Percentiles rank a stretch among this genome's conserved stretches.
Evolutionary conservation across 2,329 filamentous ascomycete genomes (phyloP).

Genomic region (Ophiosphaerella korrae): DNA sequence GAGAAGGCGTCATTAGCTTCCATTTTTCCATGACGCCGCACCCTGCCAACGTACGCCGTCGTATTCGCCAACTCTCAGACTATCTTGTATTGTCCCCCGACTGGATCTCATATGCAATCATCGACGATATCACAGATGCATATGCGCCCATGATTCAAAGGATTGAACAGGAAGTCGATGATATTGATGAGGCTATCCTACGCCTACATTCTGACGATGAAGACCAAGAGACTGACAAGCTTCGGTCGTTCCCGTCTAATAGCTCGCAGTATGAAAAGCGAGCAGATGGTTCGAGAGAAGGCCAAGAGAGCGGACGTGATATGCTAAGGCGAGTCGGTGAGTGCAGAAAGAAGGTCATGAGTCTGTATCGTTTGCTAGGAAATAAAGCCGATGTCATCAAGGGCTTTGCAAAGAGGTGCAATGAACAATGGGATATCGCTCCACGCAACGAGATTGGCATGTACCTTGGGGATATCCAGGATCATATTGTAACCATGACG

Average conservation of each 20-base stretch:
- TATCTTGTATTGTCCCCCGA: slow-evolving; percentile 92
- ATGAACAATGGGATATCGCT: slow-evolving; percentile 96
- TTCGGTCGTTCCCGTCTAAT: slow-evolving; percentile 29
- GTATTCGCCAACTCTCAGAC: slow-evolving; percentile 91
- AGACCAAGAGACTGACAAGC: slow-evolving; percentile 36
- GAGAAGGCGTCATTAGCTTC: slow-evolving; percentile 93
- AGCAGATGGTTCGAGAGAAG: slow-evolving; percentile 50
- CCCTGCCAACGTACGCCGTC: slow-evolving; percentile 90
- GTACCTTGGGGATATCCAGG: slow-evolving; percentile 96
- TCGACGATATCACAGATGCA: slow-evolving; percentile 97
- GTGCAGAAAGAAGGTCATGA: slow-evolving; percentile 97
- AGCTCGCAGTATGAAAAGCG: slow-evolving; percentile 43
- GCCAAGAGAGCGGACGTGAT: slow-evolving; percentile 63
- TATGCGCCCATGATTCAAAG: slow-evolving; percentile 90
- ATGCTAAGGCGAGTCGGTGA: slow-evolving; percentile 94
- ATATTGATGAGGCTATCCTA: slow-evolving; percentile 92
- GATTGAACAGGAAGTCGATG: slow-evolving; percentile 95
- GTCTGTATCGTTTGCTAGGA: slow-evolving; percentile 85
- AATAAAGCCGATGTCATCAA: slow-evolving; percentile 99
- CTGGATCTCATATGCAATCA: slow-evolving; percentile 98
- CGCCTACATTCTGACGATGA: slow-evolving; percentile 70
- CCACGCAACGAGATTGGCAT: slow-evolving; percentile 95
- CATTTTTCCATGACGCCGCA: slow-evolving; percentile 97
- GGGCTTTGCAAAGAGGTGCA: slow-evolving; percentile 96
- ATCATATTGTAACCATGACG: slow-evolving; percentile 99